Evolutionary conservation across 179 eudicot genomes (phyloP), one percentile per base, ranked within the genome.

Genomic region (Beta corolliflora): DNA sequence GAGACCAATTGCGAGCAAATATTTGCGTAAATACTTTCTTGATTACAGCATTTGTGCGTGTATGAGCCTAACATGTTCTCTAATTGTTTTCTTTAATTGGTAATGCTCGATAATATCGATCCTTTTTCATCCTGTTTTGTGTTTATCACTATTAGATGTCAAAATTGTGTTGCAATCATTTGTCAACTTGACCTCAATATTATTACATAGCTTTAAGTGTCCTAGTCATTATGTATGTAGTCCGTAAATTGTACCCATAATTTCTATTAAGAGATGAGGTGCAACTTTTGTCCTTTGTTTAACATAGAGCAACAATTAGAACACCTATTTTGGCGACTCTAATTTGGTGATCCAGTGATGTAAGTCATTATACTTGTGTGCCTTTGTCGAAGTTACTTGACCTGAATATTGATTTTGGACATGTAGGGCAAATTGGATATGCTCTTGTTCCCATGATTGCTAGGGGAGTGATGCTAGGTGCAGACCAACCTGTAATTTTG

Each of bases 381-480:
- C 58, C 16, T 16, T 21, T 45, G 16, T 41, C 71, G 74, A 23
- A 23, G 31, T 13, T 50, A 48, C 18, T 3, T 80, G 77, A 86
- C 45, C 21, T 69, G 15, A 5, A 21, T 61, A 12, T 81, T 44
- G 23, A 15, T 73, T 76, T 81, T 90, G 53, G 50, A 53, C 3
- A 77, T 86, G 74, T 81, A 93, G 98, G 97, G 64, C 98, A 95
- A 93, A 95, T 95, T 41, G 98, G 98, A 82, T 94, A 94, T 86
- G 97, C 97, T 31, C 96, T 93, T 79, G 94, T 94, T 75, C 97
- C 97, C 58, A 94, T 94, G 98, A 85, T 94, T 91, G 98, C 97
- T 15, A 89, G 98, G 82, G 98, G 97, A 81, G 88, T 93, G 31
- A 94, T 93, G 98, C 70, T 94, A 87, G 98, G 97, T 19, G 46